Percentiles rank a stretch among this genome's conserved stretches.
Evolutionary conservation across 2,329 filamentous ascomycete species (phyloP).

Genomic region (Claviceps sp.): DNA sequence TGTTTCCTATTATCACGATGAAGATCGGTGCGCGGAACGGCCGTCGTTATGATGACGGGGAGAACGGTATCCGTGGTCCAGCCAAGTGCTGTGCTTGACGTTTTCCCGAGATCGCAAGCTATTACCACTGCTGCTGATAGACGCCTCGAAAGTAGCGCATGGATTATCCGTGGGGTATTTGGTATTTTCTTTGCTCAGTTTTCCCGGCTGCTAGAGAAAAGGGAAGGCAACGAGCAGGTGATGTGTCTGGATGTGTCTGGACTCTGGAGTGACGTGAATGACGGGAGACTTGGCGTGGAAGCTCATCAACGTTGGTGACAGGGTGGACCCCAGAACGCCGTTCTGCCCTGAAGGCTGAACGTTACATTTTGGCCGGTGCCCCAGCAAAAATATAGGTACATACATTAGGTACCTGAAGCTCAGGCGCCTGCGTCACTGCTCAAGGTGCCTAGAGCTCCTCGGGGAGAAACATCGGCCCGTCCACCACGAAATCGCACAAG

Average conservation of each 20-base stretch:
- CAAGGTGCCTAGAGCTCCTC: conserved; percentile 3
- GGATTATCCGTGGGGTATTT: background rate
- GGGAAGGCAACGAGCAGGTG: background rate
- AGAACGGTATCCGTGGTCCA: background rate
- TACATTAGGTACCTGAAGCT: background rate
- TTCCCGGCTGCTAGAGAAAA: background rate
- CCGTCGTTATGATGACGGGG: background rate
- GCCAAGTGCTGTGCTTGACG: background rate
- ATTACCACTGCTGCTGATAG: background rate
- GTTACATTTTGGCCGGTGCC: background rate
- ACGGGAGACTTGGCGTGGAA: conserved; percentile 3
- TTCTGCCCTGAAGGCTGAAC: background rate
- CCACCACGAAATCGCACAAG: background rate
- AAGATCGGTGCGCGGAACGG: background rate
- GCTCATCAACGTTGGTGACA: conserved; percentile 6
- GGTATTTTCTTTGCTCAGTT: no score
- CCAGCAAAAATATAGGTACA: background rate
- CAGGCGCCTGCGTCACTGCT: conserved; percentile 5
- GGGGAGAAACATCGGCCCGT: conserved; percentile 9
- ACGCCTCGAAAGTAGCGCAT: background rate
- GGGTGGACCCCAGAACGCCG: conserved; percentile 1
- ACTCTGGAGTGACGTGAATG: background rate
- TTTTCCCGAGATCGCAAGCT: background rate
- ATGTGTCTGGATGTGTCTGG: no score
- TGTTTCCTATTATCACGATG: background rate